Evolutionary conservation across 441 rosid species (phyloP).

Genomic region (Jatropha podagrica): DNA sequence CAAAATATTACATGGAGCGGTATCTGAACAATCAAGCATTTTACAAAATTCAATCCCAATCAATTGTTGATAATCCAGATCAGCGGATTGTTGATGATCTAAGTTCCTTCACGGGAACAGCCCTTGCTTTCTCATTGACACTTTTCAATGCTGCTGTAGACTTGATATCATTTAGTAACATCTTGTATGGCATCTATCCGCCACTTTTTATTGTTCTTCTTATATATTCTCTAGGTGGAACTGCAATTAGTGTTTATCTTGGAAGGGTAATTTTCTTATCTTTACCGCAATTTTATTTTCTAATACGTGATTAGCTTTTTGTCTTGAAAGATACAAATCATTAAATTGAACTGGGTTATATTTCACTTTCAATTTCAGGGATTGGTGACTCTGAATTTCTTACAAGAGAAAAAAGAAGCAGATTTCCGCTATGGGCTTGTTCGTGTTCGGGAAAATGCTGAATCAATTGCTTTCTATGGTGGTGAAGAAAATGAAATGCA

Average conservation of each 20-base stretch:
- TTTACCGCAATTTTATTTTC: not conserved
- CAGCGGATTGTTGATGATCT: constrained; percentile 94
- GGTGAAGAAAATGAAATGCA: constrained; percentile 91
- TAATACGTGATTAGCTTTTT: not conserved
- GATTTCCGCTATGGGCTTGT: constrained; percentile 97
- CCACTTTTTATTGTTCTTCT: constrained; percentile 83
- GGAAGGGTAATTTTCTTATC: constrained; percentile 63
- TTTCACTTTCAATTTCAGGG: constrained; percentile 49
- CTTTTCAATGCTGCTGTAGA: constrained; percentile 82
- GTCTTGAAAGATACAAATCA: no score
- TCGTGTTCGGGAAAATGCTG: constrained; percentile 95
- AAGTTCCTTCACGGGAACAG: constrained; percentile 84
- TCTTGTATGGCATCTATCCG: constrained; percentile 86
- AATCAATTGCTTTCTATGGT: constrained; percentile 91
- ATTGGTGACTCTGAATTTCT: constrained; percentile 80
- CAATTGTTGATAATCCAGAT: constrained; percentile 90
- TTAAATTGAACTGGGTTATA: constrained; percentile 10
- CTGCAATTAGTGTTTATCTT: constrained; percentile 74
- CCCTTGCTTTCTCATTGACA: constrained; percentile 80
- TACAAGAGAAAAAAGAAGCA: constrained; percentile 98
- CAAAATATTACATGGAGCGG: constrained; percentile 78
- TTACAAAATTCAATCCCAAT: constrained; percentile 93
- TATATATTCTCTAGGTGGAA: constrained; percentile 80
- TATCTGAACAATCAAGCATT: constrained; percentile 69
- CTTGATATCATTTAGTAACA: constrained; percentile 93